Evolutionary conservation across 2,329 filamentous ascomycete genomes (phyloP).

Genomic region (Neocatenulostroma microsporum): DNA sequence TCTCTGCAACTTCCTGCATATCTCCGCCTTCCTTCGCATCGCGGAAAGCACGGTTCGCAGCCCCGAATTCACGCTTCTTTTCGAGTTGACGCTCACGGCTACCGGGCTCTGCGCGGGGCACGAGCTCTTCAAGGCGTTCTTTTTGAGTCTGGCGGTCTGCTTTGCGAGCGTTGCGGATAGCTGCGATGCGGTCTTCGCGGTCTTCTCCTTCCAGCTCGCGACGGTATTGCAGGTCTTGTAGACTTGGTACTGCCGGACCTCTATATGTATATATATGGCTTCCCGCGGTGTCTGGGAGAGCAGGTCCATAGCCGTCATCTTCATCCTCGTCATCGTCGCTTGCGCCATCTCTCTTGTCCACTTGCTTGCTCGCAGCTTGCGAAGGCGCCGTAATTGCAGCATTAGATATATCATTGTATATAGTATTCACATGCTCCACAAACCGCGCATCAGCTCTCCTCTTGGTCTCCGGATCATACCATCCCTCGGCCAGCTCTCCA

Average conservation of each 20-base stretch:
- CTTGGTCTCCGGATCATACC: conserved; percentile 79
- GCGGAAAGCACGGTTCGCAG: conserved; percentile 65
- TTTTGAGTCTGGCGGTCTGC: conserved; percentile 60
- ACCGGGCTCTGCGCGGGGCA: conserved; percentile 73
- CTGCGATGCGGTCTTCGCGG: conserved; percentile 37
- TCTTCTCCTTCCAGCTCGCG: conserved; percentile 46
- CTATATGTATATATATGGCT: conserved; percentile 23
- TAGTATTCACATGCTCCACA: too few species aligned
- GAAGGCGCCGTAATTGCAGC: too few species aligned
- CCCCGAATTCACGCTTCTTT: conserved; percentile 67
- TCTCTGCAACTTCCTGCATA: conserved; percentile 61
- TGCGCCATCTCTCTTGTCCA: conserved; percentile 20
- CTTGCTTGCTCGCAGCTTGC: too few species aligned
- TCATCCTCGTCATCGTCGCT: conserved; percentile 32
- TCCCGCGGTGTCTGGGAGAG: conserved; percentile 34
- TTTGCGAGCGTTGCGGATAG: conserved; percentile 55
- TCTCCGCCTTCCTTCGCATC: conserved; percentile 56
- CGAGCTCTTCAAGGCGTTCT: conserved; percentile 69
- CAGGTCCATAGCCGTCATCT: conserved; percentile 52
- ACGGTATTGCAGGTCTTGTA: conserved; percentile 64
- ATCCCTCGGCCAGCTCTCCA: conserved; percentile 76
- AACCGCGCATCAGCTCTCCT: conserved; percentile 39
- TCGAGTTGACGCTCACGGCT: conserved; percentile 78
- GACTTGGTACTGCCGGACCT: conserved; percentile 59
- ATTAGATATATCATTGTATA: too few species aligned